A percentile compares a stretch with the other conserved stretches of the same genome.
These are phyloP conservation scores for Cornus suecica DNA, from an alignment of 148 eudicot species.

Conservation along the genomic window DNA sequence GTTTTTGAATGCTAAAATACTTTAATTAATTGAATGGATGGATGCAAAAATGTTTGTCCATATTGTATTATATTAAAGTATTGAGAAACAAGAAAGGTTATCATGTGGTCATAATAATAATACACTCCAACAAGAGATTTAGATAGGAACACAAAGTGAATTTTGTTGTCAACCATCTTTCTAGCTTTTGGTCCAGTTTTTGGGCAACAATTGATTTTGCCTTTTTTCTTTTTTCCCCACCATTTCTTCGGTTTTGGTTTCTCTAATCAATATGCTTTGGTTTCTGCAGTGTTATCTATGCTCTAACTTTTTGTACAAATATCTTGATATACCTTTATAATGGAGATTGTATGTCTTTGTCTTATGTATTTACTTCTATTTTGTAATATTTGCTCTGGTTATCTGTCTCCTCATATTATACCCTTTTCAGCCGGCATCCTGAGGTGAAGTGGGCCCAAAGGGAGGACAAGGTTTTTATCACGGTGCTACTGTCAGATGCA, in stretches of 20 bases:
- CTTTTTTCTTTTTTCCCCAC: not conserved
- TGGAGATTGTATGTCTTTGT: not conserved
- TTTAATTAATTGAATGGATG: too few relatives aligned
- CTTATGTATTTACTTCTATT: not conserved
- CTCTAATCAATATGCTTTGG: not conserved
- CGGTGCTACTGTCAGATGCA: constrained; percentile 81
- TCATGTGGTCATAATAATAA: not conserved
- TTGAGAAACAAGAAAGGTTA: not conserved
- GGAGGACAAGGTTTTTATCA: constrained; percentile 71
- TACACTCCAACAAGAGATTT: not conserved
- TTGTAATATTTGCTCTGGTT: not conserved
- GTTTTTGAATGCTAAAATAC: too few relatives aligned
- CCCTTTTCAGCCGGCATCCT: constrained; percentile 69
- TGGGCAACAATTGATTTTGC: not conserved
- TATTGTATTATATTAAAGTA: too few relatives aligned
- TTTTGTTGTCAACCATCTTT: not conserved
- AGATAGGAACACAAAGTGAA: not conserved
- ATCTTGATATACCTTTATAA: not conserved
- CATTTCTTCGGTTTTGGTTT: not conserved
- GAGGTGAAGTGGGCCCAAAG: constrained; percentile 98
- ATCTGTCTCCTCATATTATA: not conserved
- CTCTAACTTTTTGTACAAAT: not conserved
- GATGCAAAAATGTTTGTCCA: too few relatives aligned
- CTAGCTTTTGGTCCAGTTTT: not conserved
- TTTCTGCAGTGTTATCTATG: not conserved